Evolutionary conservation across 2,329 filamentous ascomycete genomes (phyloP).

Genomic region (Neocucurbitaria cava): DNA sequence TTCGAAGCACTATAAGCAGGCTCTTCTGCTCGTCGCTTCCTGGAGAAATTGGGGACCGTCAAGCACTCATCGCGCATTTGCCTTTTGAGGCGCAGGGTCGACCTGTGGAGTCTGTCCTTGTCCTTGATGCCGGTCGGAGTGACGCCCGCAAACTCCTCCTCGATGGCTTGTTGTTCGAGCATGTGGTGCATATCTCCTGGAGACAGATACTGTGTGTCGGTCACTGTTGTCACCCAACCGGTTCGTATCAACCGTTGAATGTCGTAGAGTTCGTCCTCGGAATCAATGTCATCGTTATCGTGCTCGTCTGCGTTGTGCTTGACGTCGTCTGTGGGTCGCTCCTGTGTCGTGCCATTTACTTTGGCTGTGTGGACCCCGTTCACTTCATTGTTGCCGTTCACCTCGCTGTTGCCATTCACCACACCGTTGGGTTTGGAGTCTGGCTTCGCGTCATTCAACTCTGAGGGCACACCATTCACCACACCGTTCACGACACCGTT

Average conservation of each 20-base stretch:
- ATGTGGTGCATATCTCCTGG: slow-evolving; percentile 64
- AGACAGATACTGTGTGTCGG: slow-evolving; percentile 56
- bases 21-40: slow-evolving; percentile 25
- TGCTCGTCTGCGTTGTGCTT: slow-evolving; percentile 14
- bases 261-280: slow-evolving; percentile 50
- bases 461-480: slow-evolving; percentile 13
- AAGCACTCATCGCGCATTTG: slow-evolving; percentile 55
- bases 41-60: slow-evolving; percentile 31
- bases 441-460: slow-evolving; percentile 14
- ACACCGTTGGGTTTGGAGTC: not conserved
- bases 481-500: slow-evolving; percentile 28
- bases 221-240: slow-evolving; percentile 72
- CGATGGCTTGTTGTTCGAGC: slow-evolving; percentile 68
- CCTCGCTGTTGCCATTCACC: slow-evolving; percentile 15
- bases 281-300: slow-evolving; percentile 43
- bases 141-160: slow-evolving; percentile 58
- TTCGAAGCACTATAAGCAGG: slow-evolving; percentile 25
- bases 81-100: slow-evolving; percentile 64
- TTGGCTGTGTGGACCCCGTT: slow-evolving; percentile 18
- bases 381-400: slow-evolving; percentile 12
- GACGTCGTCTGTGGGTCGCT: slow-evolving; percentile 4
- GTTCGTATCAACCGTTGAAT: slow-evolving; percentile 63
- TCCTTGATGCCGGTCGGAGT: slow-evolving; percentile 69
- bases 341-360: slow-evolving; percentile 14
- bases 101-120: slow-evolving; percentile 67